Conservation (phyloP, 2,329 filamentous ascomycete species). For the Claviceps citrina region DNA sequence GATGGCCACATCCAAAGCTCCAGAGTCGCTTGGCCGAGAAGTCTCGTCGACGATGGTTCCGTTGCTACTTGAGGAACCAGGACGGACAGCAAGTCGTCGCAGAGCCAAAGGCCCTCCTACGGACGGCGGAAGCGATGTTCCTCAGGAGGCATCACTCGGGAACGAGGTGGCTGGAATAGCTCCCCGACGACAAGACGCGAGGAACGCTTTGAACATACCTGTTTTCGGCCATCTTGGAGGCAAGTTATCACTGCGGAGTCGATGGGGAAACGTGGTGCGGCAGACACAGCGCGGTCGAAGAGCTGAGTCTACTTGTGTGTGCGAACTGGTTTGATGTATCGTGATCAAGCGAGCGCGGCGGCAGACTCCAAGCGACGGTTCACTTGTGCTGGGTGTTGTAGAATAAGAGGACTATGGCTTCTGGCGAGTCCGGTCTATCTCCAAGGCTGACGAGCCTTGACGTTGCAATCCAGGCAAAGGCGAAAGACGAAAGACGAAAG, state of each 20-base stretch:
- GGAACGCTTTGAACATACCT: constrained; percentile 10
- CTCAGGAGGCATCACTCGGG: too few relatives aligned
- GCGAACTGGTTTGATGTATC: not conserved
- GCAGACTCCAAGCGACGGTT: not conserved
- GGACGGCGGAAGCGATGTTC: too few relatives aligned
- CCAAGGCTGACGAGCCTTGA: not conserved
- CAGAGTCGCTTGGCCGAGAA: too few relatives aligned
- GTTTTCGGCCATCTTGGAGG: constrained; percentile 20
- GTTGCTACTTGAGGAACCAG: not conserved
- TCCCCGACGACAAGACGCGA: not conserved
- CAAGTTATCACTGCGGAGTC: not conserved
- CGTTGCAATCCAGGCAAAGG: constrained; percentile 2
- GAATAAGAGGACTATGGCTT: not conserved
- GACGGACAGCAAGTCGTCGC: not conserved
- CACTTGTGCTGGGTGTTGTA: not conserved
- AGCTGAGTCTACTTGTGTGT: not conserved
- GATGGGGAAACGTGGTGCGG: not conserved
- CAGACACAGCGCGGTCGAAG: too few relatives aligned
- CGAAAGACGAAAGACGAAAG: constrained; percentile 1
- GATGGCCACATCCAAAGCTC: not conserved
- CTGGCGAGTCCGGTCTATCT: not conserved
- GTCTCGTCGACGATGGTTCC: too few relatives aligned
- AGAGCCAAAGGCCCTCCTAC: not conserved
- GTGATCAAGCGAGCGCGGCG: not conserved
- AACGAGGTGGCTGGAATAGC: not conserved